A percentile compares a stretch with the other conserved stretches of the same genome.
Evolutionary conservation across 371 early-diverging fungal species (phyloP).

Genomic region (Lichtheimia ornata): DNA sequence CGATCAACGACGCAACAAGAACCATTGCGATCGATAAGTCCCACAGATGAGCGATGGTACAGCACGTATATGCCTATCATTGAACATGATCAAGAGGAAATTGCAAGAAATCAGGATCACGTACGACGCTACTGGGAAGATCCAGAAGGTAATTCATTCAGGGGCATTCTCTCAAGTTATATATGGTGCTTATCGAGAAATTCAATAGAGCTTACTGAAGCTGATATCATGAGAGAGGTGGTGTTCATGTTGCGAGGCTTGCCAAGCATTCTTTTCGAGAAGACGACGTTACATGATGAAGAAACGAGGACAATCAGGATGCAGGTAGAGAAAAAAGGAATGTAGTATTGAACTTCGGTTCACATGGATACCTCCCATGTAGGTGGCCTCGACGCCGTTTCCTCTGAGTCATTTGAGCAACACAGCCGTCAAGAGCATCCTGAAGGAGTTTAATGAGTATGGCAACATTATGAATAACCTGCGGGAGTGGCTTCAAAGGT

Average conservation of each 20-base stretch:
- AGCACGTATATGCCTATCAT: not conserved
- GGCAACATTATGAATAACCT: conserved; percentile 31
- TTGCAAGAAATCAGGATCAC: too few relatives aligned
- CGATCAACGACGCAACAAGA: not conserved
- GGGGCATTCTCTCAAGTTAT: too few relatives aligned
- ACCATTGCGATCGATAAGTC: not conserved
- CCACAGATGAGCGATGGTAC: not conserved
- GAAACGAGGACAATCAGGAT: too few relatives aligned
- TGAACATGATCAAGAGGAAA: not conserved
- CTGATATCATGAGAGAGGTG: conserved; percentile 31
- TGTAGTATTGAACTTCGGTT: not conserved
- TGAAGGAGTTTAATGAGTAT: conserved; percentile 25
- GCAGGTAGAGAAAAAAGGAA: not conserved
- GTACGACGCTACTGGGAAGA: not conserved
- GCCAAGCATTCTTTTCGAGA: conserved; percentile 25
- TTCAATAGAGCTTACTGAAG: conserved; percentile 18
- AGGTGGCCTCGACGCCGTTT: not conserved
- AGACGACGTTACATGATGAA: not conserved
- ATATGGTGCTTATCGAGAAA: too few relatives aligned
- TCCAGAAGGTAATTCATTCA: too few relatives aligned
- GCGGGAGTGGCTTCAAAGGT: conserved; percentile 18
- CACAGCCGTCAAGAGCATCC: conserved; percentile 8
- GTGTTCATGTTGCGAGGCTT: conserved; percentile 34
- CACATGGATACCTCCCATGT: not conserved
- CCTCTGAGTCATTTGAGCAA: conserved; percentile 16